Percentiles rank a stretch among this genome's conserved stretches.
Evolutionary conservation across 2,329 filamentous ascomycete genomes (phyloP).

Genomic region (Fusarium albosuccineum): DNA sequence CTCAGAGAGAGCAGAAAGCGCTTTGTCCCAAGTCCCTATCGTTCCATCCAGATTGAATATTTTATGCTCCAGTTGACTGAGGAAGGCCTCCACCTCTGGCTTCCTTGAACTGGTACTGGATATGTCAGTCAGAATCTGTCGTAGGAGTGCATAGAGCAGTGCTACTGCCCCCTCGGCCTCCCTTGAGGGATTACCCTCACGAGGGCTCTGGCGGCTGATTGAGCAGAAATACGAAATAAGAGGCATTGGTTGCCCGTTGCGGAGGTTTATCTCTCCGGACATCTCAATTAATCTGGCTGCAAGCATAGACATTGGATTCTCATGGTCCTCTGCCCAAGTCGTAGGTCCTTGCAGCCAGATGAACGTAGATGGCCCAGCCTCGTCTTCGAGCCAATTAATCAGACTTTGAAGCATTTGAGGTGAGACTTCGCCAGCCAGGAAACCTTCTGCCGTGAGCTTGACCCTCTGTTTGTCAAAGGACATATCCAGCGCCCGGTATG

Average conservation of each 20-base stretch:
- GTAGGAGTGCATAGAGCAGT: not conserved
- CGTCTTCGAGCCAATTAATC: not conserved
- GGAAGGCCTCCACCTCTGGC: not conserved
- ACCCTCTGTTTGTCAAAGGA: not conserved
- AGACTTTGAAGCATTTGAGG: constrained; percentile 7
- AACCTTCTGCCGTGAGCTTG: not conserved
- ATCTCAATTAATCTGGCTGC: not conserved
- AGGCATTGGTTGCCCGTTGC: not conserved
- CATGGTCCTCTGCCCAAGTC: not conserved
- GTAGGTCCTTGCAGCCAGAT: constrained; percentile 3
- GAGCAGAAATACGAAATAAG: not conserved
- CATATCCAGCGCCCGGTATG: not conserved
- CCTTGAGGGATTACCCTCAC: not conserved
- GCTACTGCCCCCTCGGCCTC: not conserved
- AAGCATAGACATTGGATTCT: not conserved
- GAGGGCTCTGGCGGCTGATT: not conserved
- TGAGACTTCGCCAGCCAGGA: not conserved
- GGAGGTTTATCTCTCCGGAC: not conserved
- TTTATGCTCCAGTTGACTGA: not conserved
- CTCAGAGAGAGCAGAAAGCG: not conserved
- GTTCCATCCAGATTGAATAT: constrained; percentile 1
- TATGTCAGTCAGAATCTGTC: not conserved
- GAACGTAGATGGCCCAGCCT: not conserved
- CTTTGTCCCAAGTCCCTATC: not conserved
- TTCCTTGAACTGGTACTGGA: not conserved